Conservation (phyloP, 495 filamentous ascomycete species). For the Tetracladium setigerum region DNA sequence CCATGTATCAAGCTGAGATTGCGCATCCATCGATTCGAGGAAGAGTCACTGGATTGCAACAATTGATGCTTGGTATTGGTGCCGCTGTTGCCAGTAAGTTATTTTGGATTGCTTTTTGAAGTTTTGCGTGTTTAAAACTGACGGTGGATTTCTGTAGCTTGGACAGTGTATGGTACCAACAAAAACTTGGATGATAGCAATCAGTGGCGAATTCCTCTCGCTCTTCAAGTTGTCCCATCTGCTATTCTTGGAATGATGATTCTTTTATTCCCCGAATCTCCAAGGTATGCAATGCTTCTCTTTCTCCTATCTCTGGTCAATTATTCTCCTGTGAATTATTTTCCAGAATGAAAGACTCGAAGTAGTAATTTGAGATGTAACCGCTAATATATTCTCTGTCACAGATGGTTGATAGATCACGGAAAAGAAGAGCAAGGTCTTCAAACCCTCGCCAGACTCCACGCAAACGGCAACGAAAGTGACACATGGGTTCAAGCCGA, state of each 20-base stretch:
- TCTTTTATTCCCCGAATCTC: conserved; percentile 27
- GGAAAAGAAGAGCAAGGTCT: conserved; percentile 41
- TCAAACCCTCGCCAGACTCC: conserved; percentile 39
- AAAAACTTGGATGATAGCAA: not conserved
- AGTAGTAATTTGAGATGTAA: too few relatives aligned
- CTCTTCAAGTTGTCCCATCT: conserved; percentile 39
- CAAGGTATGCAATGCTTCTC: not conserved
- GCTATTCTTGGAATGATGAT: conserved; percentile 37
- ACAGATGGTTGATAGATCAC: conserved; percentile 47
- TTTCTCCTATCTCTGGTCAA: too few relatives aligned
- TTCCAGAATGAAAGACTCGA: too few relatives aligned
- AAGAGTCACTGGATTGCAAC: conserved; percentile 29
- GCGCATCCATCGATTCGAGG: conserved; percentile 46
- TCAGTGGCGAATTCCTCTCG: conserved; percentile 48
- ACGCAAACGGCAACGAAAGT: conserved; percentile 33
- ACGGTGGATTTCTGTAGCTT: conserved; percentile 27
- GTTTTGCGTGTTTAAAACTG: not conserved
- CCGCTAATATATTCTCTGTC: conserved; percentile 17
- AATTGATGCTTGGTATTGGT: conserved; percentile 24
- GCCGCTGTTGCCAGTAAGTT: conserved; percentile 25
- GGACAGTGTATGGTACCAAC: conserved; percentile 39
- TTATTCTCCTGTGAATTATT: too few relatives aligned
- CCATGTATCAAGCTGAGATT: conserved; percentile 36
- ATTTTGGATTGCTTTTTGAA: not conserved
- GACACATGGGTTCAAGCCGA: conserved; percentile 22